Evolutionary conservation across 2,329 filamentous ascomycete species (phyloP).

Genomic region (Trichoderma pleuroti): DNA sequence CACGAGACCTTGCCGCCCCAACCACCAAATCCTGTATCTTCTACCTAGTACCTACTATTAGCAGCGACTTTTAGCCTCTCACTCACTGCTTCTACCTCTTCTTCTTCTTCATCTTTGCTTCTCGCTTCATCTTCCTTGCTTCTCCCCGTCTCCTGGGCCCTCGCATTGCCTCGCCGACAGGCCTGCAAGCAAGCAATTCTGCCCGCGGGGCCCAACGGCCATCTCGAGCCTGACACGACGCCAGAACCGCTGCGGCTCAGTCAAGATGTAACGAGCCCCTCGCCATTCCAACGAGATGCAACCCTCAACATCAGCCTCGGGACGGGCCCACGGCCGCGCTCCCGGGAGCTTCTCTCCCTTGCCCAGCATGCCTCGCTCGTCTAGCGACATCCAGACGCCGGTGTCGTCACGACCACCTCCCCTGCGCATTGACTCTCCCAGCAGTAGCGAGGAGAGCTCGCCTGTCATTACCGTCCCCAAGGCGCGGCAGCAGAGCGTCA

Average conservation of each 20-base stretch:
- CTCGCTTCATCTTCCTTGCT: neutral
- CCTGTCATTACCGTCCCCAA: constrained; percentile 45
- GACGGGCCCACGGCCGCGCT: constrained; percentile 43
- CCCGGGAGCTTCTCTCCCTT: constrained; percentile 57
- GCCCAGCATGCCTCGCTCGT: constrained; percentile 33
- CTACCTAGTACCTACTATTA: no score
- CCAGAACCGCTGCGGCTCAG: constrained; percentile 10
- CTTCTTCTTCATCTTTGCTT: neutral
- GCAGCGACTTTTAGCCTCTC: neutral
- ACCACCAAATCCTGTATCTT: neutral
- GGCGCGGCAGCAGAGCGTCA: constrained; percentile 39
- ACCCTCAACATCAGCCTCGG: constrained; percentile 30
- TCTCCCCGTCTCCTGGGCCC: neutral
- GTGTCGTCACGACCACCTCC: constrained; percentile 34
- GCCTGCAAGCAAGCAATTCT: neutral
- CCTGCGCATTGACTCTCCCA: constrained; percentile 31
- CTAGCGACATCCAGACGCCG: constrained; percentile 26
- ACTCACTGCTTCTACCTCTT: neutral
- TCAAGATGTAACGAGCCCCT: constrained; percentile 43
- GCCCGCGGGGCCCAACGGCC: neutral
- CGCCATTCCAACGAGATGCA: constrained; percentile 43
- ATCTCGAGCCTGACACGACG: neutral
- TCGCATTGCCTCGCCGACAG: neutral
- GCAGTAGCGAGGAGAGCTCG: constrained; percentile 29
- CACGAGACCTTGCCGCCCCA: neutral